These are phyloP conservation scores for Paramecium octaurelia DNA, from an alignment of 73 alveolate genomes.

Conservation along the genomic window DNA sequence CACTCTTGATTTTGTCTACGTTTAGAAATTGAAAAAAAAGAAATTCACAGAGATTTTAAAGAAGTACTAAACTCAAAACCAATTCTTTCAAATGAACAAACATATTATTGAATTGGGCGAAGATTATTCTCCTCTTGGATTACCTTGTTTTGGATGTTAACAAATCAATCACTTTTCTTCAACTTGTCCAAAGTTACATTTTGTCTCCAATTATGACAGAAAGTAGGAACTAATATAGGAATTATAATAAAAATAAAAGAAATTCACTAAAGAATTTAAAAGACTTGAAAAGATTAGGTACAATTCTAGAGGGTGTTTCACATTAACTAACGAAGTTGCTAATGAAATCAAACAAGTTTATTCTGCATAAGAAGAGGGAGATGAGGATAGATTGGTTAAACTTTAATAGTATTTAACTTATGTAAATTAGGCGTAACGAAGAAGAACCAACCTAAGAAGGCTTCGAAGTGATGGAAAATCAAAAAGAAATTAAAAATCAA, in stretches of 20 bases:
- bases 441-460: slow-evolving; percentile 30
- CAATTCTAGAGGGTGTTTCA: slow-evolving; percentile 22
- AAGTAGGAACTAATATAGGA: background rate
- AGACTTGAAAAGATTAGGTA: slow-evolving; percentile 27
- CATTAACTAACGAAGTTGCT: slow-evolving; percentile 6
- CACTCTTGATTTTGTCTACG: slow-evolving; percentile 78
- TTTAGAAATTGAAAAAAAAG: slow-evolving; percentile 64
- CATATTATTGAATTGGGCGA: background rate
- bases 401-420: background rate
- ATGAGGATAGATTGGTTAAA: background rate
- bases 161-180: background rate
- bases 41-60: slow-evolving; percentile 34
- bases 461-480: background rate
- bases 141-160: slow-evolving; percentile 52
- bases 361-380: background rate
- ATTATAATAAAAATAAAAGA: background rate
- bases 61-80: background rate
- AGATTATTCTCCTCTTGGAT: slow-evolving; percentile 36
- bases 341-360: slow-evolving; percentile 23
- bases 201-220: background rate
- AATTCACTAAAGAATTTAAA: background rate
- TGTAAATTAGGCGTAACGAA: background rate
- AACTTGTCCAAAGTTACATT: slow-evolving; percentile 47
- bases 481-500: background rate
- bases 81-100: slow-evolving; percentile 38